Percentiles rank a stretch among this genome's conserved stretches.
phyloP scores from a whole-genome alignment of 2,329 filamentous ascomycete species.

The Corinectria fuckeliana region DNA sequence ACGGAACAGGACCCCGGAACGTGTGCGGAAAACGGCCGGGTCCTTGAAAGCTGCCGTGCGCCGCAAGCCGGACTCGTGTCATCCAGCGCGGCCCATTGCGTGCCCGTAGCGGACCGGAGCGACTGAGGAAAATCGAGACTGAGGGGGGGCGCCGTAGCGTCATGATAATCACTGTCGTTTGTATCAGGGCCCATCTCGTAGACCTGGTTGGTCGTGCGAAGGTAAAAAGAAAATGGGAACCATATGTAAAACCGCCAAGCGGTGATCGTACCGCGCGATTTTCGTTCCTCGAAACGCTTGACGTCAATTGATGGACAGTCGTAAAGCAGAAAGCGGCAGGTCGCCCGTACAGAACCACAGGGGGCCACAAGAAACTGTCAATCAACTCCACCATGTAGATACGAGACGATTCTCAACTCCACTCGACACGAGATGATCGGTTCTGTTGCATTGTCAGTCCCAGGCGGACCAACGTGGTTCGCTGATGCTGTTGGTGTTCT shows the following conservation, averaged over 20 bases:
- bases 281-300: slow-evolving; percentile 12
- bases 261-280: slow-evolving; percentile 13
- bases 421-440: slow-evolving; percentile 8
- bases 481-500: slow-evolving; percentile 25
- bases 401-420: slow-evolving; percentile 20
- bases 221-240: neutral
- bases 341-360: neutral
- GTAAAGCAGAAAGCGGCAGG: neutral
- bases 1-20: neutral
- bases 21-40: neutral
- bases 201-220: neutral
- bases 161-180: neutral
- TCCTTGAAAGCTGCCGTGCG: neutral
- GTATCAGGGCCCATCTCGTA: neutral
- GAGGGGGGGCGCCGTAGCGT: neutral
- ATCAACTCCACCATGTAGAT: slow-evolving; percentile 15
- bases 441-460: slow-evolving; percentile 11
- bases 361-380: neutral
- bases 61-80: neutral
- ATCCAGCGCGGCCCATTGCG: neutral
- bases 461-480: slow-evolving; percentile 14
- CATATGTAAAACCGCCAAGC: too few species aligned
- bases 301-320: slow-evolving; percentile 7
- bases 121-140: neutral
- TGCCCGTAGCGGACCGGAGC: neutral